Conservation (phyloP, 805 yeast species). For the Ogataea methylovora region DNA sequence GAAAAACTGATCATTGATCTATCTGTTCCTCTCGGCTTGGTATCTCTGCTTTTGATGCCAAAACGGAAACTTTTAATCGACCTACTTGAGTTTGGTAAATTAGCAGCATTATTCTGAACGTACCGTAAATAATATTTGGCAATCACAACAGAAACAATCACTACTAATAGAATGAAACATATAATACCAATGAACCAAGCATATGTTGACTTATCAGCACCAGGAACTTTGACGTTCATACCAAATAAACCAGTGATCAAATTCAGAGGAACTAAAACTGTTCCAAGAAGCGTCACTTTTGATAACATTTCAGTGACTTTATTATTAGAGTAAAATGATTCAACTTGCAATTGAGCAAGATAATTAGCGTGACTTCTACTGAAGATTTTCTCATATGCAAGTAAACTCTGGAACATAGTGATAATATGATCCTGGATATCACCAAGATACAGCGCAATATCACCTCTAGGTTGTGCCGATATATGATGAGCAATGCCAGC, state of each 20-base stretch:
- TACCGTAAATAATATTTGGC: conserved; percentile 19
- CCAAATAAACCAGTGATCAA: conserved; percentile 89
- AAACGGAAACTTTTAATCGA: conserved; percentile 22
- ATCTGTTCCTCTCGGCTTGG: conserved; percentile 12
- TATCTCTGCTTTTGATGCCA: conserved; percentile 16
- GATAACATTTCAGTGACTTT: conserved; percentile 82
- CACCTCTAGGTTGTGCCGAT: conserved; percentile 68
- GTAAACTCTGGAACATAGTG: conserved; percentile 88
- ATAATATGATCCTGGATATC: conserved; percentile 97
- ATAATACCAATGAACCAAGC: conserved; percentile 47
- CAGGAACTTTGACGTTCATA: conserved; percentile 91
- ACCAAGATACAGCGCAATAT: conserved; percentile 85
- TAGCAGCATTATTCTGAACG: conserved; percentile 10
- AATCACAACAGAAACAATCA: conserved; percentile 12
- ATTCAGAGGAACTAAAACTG: conserved; percentile 84
- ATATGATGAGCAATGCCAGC: conserved; percentile 8
- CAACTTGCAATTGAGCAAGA: conserved; percentile 89
- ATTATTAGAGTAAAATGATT: conserved; percentile 79
- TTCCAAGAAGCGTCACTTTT: conserved; percentile 85
- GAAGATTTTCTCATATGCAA: conserved; percentile 88
- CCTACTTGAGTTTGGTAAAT: conserved; percentile 6
- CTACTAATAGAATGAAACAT: conserved; percentile 20
- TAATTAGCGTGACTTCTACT: conserved; percentile 89
- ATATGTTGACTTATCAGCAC: conserved; percentile 36
- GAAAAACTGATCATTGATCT: conserved; percentile 24